Percentiles rank a stretch among this genome's conserved stretches.
Evolutionary conservation across 225 moss, liverwort and hornwort species (phyloP).

Genomic region (Rhytidiadelphus loreus): DNA sequence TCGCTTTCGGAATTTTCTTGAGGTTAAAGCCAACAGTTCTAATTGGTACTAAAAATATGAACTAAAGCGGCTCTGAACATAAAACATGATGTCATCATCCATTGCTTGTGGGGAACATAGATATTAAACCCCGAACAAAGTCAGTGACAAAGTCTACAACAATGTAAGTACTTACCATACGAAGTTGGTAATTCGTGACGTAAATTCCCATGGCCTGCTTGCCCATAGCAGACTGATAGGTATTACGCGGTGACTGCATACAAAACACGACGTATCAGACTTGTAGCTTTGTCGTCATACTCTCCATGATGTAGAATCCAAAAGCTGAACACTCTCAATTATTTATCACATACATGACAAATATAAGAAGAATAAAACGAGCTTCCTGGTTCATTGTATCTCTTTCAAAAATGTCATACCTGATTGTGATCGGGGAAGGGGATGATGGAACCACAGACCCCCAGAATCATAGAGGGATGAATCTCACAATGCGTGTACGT

Average conservation of each 20-base stretch:
- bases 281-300: neutral
- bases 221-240: slow-evolving; percentile 99
- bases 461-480: slow-evolving; percentile 99
- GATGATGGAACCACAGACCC: slow-evolving; percentile 96
- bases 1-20: neutral
- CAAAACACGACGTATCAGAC: neutral
- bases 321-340: neutral
- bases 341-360: neutral
- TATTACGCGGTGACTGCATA: slow-evolving; percentile 92
- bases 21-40: neutral
- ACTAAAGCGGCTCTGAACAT: neutral
- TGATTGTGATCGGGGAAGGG: slow-evolving; percentile 99
- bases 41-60: neutral
- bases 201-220: slow-evolving; percentile 99
- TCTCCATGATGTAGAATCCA: neutral
- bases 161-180: slow-evolving; percentile 41
- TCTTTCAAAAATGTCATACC: slow-evolving; percentile 17
- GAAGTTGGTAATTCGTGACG: slow-evolving; percentile 94
- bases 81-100: neutral
- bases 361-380: neutral
- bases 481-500: slow-evolving; percentile 99
- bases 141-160: neutral
- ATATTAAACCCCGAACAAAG: neutral
- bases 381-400: neutral
- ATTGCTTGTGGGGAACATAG: neutral